A percentile compares a stretch with the other conserved stretches of the same genome.
Evolutionary conservation across 2,329 filamentous ascomycete genomes (phyloP).

Genomic region (Lachnellula cervina): DNA sequence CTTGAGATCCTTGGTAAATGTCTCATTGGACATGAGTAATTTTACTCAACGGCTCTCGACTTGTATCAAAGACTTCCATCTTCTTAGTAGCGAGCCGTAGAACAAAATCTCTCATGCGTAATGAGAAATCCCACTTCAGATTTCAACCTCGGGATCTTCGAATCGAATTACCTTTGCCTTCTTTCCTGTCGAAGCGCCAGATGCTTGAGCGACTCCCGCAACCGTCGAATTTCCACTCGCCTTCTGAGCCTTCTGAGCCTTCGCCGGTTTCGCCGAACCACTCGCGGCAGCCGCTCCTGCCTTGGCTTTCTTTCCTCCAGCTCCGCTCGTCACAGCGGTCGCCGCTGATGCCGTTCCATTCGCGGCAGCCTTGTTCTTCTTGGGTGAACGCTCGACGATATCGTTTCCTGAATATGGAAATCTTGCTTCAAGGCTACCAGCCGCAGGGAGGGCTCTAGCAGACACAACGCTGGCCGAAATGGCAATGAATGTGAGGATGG

Average conservation of each 20-base stretch:
- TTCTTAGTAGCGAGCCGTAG: too few relatives aligned
- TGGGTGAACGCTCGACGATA: background rate
- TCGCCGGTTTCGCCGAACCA: too few relatives aligned
- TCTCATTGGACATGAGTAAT: too few relatives aligned
- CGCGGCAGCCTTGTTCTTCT: background rate
- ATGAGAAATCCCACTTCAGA: too few relatives aligned
- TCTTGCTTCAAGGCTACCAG: conserved; percentile 17
- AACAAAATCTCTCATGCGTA: too few relatives aligned
- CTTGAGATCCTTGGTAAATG: too few relatives aligned
- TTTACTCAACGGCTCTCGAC: too few relatives aligned
- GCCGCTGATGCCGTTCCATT: conserved; percentile 2
- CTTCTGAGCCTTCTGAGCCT: background rate
- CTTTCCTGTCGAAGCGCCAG: background rate
- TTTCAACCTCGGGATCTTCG: too few relatives aligned
- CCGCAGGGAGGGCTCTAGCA: conserved; percentile 25
- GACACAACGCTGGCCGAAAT: conserved; percentile 33
- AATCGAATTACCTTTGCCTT: background rate
- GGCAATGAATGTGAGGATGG: conserved; percentile 35
- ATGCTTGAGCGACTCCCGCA: background rate
- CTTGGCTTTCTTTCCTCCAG: conserved; percentile 13
- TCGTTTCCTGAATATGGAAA: conserved; percentile 15
- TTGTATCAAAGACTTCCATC: too few relatives aligned
- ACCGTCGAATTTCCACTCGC: too few relatives aligned
- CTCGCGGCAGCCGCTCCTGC: background rate
- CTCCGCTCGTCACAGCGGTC: conserved; percentile 2